phyloP scores from a whole-genome alignment of 345 rosid species.

The Salix udensis region DNA sequence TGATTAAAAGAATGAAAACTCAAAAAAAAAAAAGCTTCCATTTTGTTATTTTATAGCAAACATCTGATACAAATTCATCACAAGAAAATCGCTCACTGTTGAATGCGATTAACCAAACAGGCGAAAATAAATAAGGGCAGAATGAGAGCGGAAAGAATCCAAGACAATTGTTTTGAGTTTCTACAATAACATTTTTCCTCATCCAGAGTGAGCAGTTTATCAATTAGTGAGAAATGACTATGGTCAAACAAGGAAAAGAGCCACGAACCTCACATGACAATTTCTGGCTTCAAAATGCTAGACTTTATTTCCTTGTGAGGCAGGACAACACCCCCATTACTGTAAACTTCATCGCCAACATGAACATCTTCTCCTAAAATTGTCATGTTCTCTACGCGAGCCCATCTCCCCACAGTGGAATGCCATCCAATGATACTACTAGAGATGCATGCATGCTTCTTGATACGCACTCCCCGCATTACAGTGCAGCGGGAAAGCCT shows the following conservation, averaged over 20 bases:
- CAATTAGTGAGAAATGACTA: background rate
- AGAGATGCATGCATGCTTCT: constrained; percentile 85
- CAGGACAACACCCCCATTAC: constrained; percentile 83
- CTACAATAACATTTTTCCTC: no score
- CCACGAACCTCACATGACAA: constrained; percentile 59
- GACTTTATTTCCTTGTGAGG: constrained; percentile 92
- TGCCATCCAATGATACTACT: constrained; percentile 95
- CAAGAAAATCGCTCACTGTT: no score
- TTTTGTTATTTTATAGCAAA: no score
- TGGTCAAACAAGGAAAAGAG: background rate
- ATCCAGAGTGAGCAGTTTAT: background rate
- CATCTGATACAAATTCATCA: no score
- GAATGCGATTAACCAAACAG: no score
- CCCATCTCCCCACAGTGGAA: constrained; percentile 86
- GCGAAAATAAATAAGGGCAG: no score
- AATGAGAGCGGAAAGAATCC: no score
- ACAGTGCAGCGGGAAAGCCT: constrained; percentile 83
- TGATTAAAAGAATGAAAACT: no score
- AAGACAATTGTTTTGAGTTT: no score
- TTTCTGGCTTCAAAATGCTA: constrained; percentile 92
- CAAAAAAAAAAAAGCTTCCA: no score
- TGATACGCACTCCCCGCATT: constrained; percentile 87
- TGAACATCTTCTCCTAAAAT: constrained; percentile 93
- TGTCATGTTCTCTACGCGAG: constrained; percentile 90
- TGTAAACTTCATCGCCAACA: constrained; percentile 83